These are phyloP conservation scores for Teratosphaeriaceae sp. DNA, from an alignment of 2,329 filamentous ascomycete species.

Conservation along the genomic window DNA sequence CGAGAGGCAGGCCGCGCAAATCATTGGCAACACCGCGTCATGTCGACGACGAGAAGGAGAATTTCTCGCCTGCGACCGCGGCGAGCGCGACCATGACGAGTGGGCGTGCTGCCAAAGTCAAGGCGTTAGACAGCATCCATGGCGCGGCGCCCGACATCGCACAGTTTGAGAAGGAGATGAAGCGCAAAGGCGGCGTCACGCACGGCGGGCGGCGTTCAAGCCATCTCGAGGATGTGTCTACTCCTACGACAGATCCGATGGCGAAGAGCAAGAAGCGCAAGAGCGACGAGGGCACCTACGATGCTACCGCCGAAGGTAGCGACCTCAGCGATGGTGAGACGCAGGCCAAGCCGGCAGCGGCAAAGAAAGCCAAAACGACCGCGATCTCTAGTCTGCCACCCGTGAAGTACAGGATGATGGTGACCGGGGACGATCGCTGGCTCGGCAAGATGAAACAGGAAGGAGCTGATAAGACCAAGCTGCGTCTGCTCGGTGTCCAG, in stretches of 20 bases:
- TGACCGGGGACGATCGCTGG: slow-evolving; percentile 85
- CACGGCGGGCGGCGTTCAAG: slow-evolving; percentile 47
- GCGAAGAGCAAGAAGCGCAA: slow-evolving; percentile 28
- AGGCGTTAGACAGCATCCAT: slow-evolving; percentile 71
- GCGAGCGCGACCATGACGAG: slow-evolving; percentile 67
- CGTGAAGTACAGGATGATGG: slow-evolving; percentile 66
- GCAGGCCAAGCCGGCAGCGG: slow-evolving; percentile 39
- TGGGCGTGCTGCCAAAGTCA: slow-evolving; percentile 74
- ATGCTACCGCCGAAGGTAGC: slow-evolving; percentile 35
- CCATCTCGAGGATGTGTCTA: slow-evolving; percentile 36
- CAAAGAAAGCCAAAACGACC: slow-evolving; percentile 50
- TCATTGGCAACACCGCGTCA: slow-evolving; percentile 23
- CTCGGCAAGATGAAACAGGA: slow-evolving; percentile 65
- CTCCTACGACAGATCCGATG: slow-evolving; percentile 16
- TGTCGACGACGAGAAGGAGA: slow-evolving; percentile 60
- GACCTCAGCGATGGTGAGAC: slow-evolving; percentile 42
- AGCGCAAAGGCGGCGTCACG: slow-evolving; percentile 63
- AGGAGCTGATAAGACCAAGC: slow-evolving; percentile 71
- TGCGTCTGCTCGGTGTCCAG: slow-evolving; percentile 76
- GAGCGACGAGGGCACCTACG: slow-evolving; percentile 33
- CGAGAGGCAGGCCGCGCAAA: slow-evolving; percentile 22
- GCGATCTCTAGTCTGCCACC: slow-evolving; percentile 49
- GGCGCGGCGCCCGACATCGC: slow-evolving; percentile 76
- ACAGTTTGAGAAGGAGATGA: slow-evolving; percentile 88
- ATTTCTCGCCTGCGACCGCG: slow-evolving; percentile 69